Evolutionary conservation across 495 filamentous ascomycete genomes (phyloP), one percentile per base, ranked within the genome.

Genomic region (Penicillium coprophilum): DNA sequence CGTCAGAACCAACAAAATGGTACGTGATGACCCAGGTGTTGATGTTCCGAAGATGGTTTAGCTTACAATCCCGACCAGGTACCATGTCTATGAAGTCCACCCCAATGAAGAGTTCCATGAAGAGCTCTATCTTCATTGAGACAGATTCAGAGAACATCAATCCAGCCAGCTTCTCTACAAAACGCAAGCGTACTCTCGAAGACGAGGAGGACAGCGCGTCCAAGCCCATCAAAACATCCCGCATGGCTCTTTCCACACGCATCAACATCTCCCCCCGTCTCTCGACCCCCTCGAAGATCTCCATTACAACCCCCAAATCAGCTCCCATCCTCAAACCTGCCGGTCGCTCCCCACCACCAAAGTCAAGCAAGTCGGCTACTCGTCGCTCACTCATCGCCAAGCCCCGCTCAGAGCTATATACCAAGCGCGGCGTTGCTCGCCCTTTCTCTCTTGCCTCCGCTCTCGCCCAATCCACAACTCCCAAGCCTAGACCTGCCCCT

Each of bases 361-460:
- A 74, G 56, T 61, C 72, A 6, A 57, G 53, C 61, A 72, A 71
- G 55, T 43, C 68, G 6, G 65, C 66, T 53, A 57, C 67, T 52
- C 71, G 73, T 51, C 71, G 74, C 67, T 59, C 75, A 61, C 50
- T 63, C 24, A 72, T 75, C 28, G 49, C 68, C 46, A 77, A 77
- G 49, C 20, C 76, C 77, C 59, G 84, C 77, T 48, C 85, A 79
- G 63, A 77, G 84, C 60, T 85, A 70, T 15, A 77, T 51, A 65
- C 17, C 68, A 72, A 64, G 28, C 72, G 71, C 44, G 70, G 63
- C 24, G 68, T 73, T 45, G 59, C 71, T 40, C 71, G 67, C 30
- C 88, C 88, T 0, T 93, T 96, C 73, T 90, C 87, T 41, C 84
- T 94, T 55, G 87, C 90, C 60, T 85, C 88, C 19, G 90, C 90